These are phyloP conservation scores for Ophiostoma quercus DNA, from an alignment of 2,329 filamentous ascomycete species.

Conservation along the genomic window DNA sequence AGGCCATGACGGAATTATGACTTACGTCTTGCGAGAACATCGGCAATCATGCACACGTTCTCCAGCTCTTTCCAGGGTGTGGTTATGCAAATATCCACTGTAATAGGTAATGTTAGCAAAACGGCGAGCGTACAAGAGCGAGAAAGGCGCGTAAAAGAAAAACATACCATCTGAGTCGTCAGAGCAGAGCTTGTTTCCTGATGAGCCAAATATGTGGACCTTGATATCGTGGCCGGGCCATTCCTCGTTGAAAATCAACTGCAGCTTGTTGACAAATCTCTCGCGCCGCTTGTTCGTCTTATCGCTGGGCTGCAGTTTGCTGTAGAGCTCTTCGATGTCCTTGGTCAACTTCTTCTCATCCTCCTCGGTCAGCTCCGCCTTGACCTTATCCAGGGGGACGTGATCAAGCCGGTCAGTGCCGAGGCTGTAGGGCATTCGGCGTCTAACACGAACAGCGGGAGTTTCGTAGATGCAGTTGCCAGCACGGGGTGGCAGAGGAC, in stretches of 20 bases:
- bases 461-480: slow-evolving; percentile 84
- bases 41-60: slow-evolving; percentile 83
- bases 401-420: slow-evolving; percentile 74
- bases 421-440: slow-evolving; percentile 86
- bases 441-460: slow-evolving; percentile 69
- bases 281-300: slow-evolving; percentile 71
- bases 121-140: neutral
- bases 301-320: slow-evolving; percentile 73
- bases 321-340: slow-evolving; percentile 82
- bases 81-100: slow-evolving; percentile 96
- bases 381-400: slow-evolving; percentile 64
- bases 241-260: slow-evolving; percentile 79
- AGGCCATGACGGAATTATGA: slow-evolving; percentile 24
- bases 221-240: slow-evolving; percentile 89
- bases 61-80: slow-evolving; percentile 84
- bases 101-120: neutral
- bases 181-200: slow-evolving; percentile 88
- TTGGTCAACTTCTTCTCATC: slow-evolving; percentile 70
- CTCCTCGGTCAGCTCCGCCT: slow-evolving; percentile 63
- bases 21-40: slow-evolving; percentile 78
- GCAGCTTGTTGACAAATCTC: slow-evolving; percentile 78
- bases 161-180: slow-evolving; percentile 87
- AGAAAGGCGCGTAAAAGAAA: too few relatives aligned
- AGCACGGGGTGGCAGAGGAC: slow-evolving; percentile 54
- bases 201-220: slow-evolving; percentile 95